phyloP scores from a whole-genome alignment of 371 early-diverging fungal species.

The Rhizopus delemar region DNA sequence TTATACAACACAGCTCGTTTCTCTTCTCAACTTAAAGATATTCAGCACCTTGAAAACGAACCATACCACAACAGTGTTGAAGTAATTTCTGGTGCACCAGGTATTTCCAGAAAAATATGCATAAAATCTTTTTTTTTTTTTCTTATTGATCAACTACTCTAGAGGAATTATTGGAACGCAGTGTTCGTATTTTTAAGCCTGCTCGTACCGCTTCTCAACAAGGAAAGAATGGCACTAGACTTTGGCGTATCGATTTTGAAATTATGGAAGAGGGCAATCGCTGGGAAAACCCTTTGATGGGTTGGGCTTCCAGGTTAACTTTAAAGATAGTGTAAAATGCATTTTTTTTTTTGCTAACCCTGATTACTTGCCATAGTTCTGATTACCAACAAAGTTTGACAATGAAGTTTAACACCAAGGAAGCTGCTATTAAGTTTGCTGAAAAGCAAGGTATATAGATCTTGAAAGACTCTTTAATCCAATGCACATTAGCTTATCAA shows the following conservation, averaged over 20 bases:
- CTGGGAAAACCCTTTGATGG: slow-evolving; percentile 94
- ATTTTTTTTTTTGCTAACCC: neutral
- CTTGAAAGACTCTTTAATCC: neutral
- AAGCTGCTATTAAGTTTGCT: slow-evolving; percentile 90
- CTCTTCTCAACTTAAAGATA: slow-evolving; percentile 27
- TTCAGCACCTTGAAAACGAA: slow-evolving; percentile 32
- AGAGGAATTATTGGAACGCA: slow-evolving; percentile 63
- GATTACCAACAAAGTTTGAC: slow-evolving; percentile 84
- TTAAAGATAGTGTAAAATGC: neutral
- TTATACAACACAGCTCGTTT: slow-evolving; percentile 24
- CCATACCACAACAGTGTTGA: slow-evolving; percentile 31
- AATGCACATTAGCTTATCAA: neutral
- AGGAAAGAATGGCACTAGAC: slow-evolving; percentile 73
- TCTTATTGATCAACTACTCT: neutral
- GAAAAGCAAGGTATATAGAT: slow-evolving; percentile 81
- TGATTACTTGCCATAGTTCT: slow-evolving; percentile 43
- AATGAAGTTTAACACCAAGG: slow-evolving; percentile 85
- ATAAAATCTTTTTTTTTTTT: neutral
- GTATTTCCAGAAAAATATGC: slow-evolving; percentile 22
- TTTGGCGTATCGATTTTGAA: slow-evolving; percentile 90
- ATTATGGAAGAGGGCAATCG: slow-evolving; percentile 72
- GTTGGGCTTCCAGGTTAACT: slow-evolving; percentile 86
- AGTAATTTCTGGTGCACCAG: slow-evolving; percentile 52
- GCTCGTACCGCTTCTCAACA: slow-evolving; percentile 86
- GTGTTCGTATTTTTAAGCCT: slow-evolving; percentile 87